These are phyloP conservation scores for Venturia pyrina DNA, from an alignment of 2,329 filamentous ascomycete genomes.

Conservation along the genomic window DNA sequence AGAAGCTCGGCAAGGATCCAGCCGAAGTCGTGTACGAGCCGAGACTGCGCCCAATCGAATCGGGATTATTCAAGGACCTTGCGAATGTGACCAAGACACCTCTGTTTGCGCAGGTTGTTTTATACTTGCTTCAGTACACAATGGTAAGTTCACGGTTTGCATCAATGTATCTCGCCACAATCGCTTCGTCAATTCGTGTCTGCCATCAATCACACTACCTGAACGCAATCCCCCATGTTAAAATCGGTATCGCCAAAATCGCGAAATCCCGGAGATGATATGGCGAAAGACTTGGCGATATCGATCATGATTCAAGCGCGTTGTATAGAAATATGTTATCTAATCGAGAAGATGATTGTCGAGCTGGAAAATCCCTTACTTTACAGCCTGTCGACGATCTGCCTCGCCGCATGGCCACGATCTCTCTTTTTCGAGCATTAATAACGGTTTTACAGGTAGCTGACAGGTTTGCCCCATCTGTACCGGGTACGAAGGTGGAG, in stretches of 20 bases:
- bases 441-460: conserved; percentile 31
- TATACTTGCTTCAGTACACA: conserved; percentile 77
- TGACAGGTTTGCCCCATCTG: conserved; percentile 56
- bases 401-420: neutral
- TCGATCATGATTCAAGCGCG: too few species aligned
- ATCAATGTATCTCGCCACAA: too few species aligned
- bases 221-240: too few species aligned
- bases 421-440: neutral
- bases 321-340: too few species aligned
- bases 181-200: too few species aligned
- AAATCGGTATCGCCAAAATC: too few species aligned
- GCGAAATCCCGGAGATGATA: too few species aligned
- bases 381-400: too few species aligned
- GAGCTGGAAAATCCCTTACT: too few species aligned
- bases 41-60: conserved; percentile 62
- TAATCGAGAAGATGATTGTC: too few species aligned
- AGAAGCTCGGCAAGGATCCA: conserved; percentile 69
- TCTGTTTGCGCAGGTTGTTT: conserved; percentile 82
- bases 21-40: conserved; percentile 90
- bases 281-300: too few species aligned
- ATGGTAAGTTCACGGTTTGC: conserved; percentile 31
- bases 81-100: conserved; percentile 72
- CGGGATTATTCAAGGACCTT: conserved; percentile 67
- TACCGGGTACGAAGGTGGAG: conserved; percentile 76
- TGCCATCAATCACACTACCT: too few species aligned